Conservation (phyloP, 1,139 yeast species). For the Suhomyces choctaworum region DNA sequence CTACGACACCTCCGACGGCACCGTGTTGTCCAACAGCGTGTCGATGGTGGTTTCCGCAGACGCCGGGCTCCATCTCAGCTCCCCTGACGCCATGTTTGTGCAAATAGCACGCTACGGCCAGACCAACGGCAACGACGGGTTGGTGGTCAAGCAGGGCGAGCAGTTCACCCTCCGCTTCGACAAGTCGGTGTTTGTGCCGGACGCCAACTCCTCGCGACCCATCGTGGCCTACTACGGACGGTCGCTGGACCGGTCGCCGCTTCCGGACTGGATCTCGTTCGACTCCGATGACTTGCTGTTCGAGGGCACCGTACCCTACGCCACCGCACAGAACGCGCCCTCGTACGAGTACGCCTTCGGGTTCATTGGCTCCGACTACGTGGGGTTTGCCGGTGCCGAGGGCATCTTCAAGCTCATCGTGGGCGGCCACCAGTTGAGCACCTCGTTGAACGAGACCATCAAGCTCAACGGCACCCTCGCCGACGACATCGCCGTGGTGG, state of each 20-base stretch:
- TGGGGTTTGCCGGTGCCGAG: constrained; percentile 72
- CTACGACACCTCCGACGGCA: constrained; percentile 53
- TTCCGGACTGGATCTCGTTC: constrained; percentile 87
- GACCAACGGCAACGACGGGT: constrained; percentile 72
- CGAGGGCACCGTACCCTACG: constrained; percentile 85
- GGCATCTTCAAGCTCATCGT: constrained; percentile 71
- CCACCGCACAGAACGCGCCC: constrained; percentile 85
- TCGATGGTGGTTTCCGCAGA: constrained; percentile 58
- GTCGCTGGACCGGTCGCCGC: constrained; percentile 75
- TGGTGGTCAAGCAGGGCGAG: constrained; percentile 72
- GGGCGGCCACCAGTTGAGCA: constrained; percentile 85
- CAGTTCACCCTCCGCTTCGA: constrained; percentile 64
- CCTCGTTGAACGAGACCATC: constrained; percentile 52
- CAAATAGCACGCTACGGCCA: constrained; percentile 58
- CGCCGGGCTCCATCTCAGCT: constrained; percentile 49
- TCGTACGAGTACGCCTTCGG: constrained; percentile 71
- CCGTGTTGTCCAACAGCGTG: constrained; percentile 48
- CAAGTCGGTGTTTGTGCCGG: constrained; percentile 51
- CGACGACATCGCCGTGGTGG: constrained; percentile 49
- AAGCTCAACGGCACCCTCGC: constrained; percentile 68
- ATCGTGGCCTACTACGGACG: constrained; percentile 81
- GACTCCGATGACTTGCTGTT: constrained; percentile 64
- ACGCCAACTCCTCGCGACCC: constrained; percentile 43
- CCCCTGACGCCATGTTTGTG: constrained; percentile 42
- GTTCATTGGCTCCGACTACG: constrained; percentile 76